Conservation (phyloP, 2,329 filamentous ascomycete species). For the Apiospora arundinis region DNA sequence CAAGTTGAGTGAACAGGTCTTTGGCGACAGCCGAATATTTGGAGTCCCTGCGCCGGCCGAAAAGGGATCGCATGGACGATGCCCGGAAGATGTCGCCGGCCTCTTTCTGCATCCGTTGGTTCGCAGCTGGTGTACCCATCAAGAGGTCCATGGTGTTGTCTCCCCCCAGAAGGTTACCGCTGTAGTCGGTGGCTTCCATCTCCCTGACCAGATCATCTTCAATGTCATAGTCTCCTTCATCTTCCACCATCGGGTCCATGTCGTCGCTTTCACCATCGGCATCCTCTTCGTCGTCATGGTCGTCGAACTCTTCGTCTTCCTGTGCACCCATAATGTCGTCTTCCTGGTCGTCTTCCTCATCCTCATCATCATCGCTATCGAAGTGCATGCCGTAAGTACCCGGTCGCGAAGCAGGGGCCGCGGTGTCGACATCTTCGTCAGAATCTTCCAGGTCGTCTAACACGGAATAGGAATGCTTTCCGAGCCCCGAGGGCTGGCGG, state of each 20-base stretch:
- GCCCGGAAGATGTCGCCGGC: slow-evolving; percentile 63
- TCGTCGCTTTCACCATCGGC: slow-evolving; percentile 48
- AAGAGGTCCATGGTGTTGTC: slow-evolving; percentile 57
- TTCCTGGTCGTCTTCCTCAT: slow-evolving; percentile 44
- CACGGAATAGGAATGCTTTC: slow-evolving; percentile 47
- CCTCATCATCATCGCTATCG: slow-evolving; percentile 46
- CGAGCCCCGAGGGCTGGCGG: slow-evolving; percentile 59
- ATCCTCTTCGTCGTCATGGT: slow-evolving; percentile 39
- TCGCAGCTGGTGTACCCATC: slow-evolving; percentile 62
- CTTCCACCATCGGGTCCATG: slow-evolving; percentile 46
- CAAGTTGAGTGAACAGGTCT: slow-evolving; percentile 66
- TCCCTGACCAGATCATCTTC: slow-evolving; percentile 44
- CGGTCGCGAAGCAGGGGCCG: slow-evolving; percentile 23
- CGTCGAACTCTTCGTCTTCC: slow-evolving; percentile 35
- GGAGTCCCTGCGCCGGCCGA: slow-evolving; percentile 56
- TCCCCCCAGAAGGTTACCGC: slow-evolving; percentile 31
- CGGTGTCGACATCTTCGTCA: slow-evolving; percentile 45
- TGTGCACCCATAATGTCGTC: slow-evolving; percentile 44
- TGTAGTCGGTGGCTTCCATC: slow-evolving; percentile 38
- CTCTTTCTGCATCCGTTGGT: slow-evolving; percentile 58
- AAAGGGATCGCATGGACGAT: slow-evolving; percentile 53
- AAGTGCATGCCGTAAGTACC: slow-evolving; percentile 33
- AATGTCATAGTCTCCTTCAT: slow-evolving; percentile 43
- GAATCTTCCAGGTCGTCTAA: slow-evolving; percentile 41
- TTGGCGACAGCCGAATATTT: slow-evolving; percentile 76